Evolutionary conservation across 176 grass and related monocot genomes (phyloP), one percentile per base, ranked within the genome.

Genomic region (Oryza glumipatula): DNA sequence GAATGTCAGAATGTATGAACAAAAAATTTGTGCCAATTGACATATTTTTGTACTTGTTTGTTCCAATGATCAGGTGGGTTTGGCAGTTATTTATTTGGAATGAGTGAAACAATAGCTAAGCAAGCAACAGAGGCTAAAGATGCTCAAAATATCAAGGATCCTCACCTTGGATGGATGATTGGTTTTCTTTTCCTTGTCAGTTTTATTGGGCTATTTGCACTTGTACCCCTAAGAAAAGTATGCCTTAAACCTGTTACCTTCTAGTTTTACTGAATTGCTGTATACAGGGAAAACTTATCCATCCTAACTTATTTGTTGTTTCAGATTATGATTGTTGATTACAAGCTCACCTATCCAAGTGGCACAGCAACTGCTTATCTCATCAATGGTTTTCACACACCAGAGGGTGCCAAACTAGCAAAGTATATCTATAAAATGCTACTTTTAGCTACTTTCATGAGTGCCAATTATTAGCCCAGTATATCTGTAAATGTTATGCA

Each of bases 321-420:
- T 83, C 89, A 97, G 94, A 97, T 97, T 78, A 97, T 97, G 91
- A 97, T 97, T 83, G 85, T 95, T 33, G 96, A 92, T 75, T 94
- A 92, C 89, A 94, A 74, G 71, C 72, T 94, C 35, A 94, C 83
- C 22, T 92, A 92, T 88, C 93, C 89, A 69, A 92, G 89, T 76
- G 93, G 89, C 73, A 94, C 93, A 26, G 89, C 93, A 48, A 94
- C 89, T 43, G 93, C 93, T 68, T 83, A 92, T 78, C 90, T 92
- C 17, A 94, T 94, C 65, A 94, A 92, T 73, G 82, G 89, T 58
- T 92, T 94, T 78, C 93, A 94, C 67, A 94, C 89, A 60, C 87
- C 84, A 52, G 84, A 89, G 67, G 93, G 85, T 1, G 89, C 87
- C 78, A 95, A 92, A 73, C 84, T 98, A 69, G 95, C 93, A 33